Base-by-base conservation (phyloP, 2,329 filamentous ascomycete genomes). In the Clonostachys byssicola region DNA sequence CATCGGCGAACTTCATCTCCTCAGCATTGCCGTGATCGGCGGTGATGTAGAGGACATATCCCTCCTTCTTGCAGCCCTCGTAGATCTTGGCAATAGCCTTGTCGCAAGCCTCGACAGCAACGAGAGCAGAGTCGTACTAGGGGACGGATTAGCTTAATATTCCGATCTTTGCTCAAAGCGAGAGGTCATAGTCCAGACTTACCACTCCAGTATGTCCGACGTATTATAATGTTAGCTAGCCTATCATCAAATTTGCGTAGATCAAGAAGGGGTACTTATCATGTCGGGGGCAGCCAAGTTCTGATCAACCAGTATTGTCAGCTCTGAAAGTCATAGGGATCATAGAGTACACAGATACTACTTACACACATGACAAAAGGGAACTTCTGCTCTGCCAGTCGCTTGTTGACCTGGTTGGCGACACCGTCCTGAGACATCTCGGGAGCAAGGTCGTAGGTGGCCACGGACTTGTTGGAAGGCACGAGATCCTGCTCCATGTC, bases 251-350 rank as follows among this genome's bases (percentile, higher is more conserved):
- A 14, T 13, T 17, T 23, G 12, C n/a, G 41, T 12, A 16, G 23
- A 30, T 30, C 8, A 9, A 33, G 23, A 17, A 18, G 38, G 20
- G 34, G 12, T 16, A 47, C 46, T 47, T 47, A 47, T 47, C 94
- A 99, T 99, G 74, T 99, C 94, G 16, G 94, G 94, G 40, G 94
- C 94, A 40, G 94, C 94, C 71, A 99, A 97, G 83, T 99, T 99
- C 85, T 97, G 45, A 7, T 30, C 23, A 10, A 30, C 23, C 23
- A 30, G 23, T 30, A 36, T n/a, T 12, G 12, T 12, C n/a, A 38
- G 8, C 12, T 38, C 34, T 18, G 30, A n/a, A 45, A 42, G n/a
- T 13, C 3, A 42, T 16, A 20, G 12, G 14, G 23, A 42, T 16
- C 16, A 42, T 16, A 16, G 13, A 30, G 23, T 9, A 9, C 9